Evolutionary conservation across 2,329 filamentous ascomycete genomes (phyloP), one percentile per base, ranked within the genome.

Genomic region (Pseudogymnoascus sp.): DNA sequence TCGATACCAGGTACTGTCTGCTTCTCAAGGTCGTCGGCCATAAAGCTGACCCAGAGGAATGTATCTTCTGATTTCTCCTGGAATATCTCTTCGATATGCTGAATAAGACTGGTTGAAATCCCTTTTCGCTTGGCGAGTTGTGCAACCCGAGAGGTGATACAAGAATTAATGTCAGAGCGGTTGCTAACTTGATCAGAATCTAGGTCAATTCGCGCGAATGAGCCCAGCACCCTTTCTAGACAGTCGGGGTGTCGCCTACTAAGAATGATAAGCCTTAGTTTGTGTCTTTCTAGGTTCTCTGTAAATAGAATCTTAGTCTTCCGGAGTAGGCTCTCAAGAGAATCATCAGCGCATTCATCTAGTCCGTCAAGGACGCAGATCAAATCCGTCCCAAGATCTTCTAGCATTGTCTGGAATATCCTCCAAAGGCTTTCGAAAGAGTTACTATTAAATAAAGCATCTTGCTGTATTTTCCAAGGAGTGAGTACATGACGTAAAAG

Each of bases 321-420:
- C 31, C 41, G 61, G 15, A 66, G 54, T 31, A 66, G 59, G 61
- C 21, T 24, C 60, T 64, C 9, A 63, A 60, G 36, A 59, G 57
- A 66, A 37, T 17, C 57, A 26, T 66, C 47, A 13, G 66, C 63
- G 50, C 69, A 71, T 57, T 71, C 69, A 64, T 71, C 68, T 31
- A 71, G 68, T 35, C 65, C 69, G 64, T 71, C 69, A 6, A 72
- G 58, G 40, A 72, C 57, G 17, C 70, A 62, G 63, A 69, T 69
- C 40, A 68, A 61, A 21, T 47, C 41, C 39, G 10, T 62, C 24
- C 44, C 58, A 59, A 59, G 33, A 11, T 61, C 63, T 17, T 60
- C 63, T 36, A 71, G 26, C 66, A 71, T 70, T 58, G 64, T 63
- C 13, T 64, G 58, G 41, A 71, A 64, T 29, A 68, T 67, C 29